These are phyloP conservation scores for Pythium monospermum DNA, from an alignment of 352 stramenopile species.

Conservation along the genomic window DNA sequence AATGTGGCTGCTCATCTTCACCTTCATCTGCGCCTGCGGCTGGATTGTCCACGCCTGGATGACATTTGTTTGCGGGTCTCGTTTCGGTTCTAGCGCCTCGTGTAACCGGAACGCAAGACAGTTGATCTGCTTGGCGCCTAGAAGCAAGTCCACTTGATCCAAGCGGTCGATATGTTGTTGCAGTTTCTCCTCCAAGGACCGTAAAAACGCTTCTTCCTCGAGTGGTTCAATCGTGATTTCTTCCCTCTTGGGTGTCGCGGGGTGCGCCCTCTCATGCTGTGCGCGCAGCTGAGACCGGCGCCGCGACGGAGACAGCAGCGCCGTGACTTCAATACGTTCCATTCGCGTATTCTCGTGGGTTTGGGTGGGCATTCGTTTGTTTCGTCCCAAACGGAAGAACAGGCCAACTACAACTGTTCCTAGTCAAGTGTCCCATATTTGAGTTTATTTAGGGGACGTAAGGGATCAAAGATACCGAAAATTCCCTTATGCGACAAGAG, in stretches of 20 bases:
- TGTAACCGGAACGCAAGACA: conserved; percentile 63
- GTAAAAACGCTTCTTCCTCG: conserved; percentile 60
- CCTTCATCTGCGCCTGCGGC: conserved; percentile 44
- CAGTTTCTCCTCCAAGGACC: conserved; percentile 59
- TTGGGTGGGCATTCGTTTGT: too few species aligned
- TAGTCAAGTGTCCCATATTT: conserved; percentile 1
- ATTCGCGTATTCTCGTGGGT: conserved; percentile 16
- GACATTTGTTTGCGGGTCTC: conserved; percentile 51
- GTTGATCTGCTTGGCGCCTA: conserved; percentile 64
- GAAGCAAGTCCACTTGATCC: conserved; percentile 50
- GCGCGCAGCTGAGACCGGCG: conserved; percentile 11
- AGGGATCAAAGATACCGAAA: conserved; percentile 24
- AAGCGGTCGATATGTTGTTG: conserved; percentile 50
- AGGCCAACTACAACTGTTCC: conserved; percentile 13
- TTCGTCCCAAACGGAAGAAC: too few species aligned
- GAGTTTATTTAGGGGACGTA: conserved; percentile 1
- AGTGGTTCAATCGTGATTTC: conserved; percentile 48
- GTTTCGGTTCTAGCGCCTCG: conserved; percentile 67
- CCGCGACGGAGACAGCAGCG: conserved; percentile 32
- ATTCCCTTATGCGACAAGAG: not conserved
- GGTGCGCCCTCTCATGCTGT: conserved; percentile 1
- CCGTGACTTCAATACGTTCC: conserved; percentile 57
- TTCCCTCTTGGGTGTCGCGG: conserved; percentile 3
- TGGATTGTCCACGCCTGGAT: conserved; percentile 79
- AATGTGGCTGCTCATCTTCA: conserved; percentile 74